Percentiles rank a stretch among this genome's conserved stretches.
Evolutionary conservation across 2,329 filamentous ascomycete genomes (phyloP).

Genomic region (Diaporthe destruens): DNA sequence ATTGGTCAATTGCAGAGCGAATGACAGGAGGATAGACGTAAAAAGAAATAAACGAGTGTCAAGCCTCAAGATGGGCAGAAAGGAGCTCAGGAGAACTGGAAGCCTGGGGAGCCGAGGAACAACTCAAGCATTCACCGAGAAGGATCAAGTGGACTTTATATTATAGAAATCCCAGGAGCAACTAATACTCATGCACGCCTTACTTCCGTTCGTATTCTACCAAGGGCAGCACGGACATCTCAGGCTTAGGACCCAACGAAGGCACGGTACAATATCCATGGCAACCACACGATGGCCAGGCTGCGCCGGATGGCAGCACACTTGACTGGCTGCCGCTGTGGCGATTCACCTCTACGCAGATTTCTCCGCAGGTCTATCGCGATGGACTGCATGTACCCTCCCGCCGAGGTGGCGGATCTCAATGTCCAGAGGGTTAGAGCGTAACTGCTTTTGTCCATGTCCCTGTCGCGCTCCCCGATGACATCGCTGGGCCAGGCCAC

Average conservation of each 20-base stretch:
- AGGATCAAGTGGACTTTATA: slow-evolving; percentile 34
- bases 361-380: slow-evolving; percentile 33
- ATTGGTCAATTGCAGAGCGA: not conserved
- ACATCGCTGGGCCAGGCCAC: slow-evolving; percentile 1
- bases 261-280: not conserved
- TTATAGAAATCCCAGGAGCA: not conserved
- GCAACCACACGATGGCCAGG: slow-evolving; percentile 7
- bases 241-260: not conserved
- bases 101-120: slow-evolving; percentile 19
- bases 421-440: slow-evolving; percentile 4
- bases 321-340: slow-evolving; percentile 21
- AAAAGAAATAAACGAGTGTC: slow-evolving; percentile 35
- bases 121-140: not conserved
- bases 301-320: slow-evolving; percentile 16
- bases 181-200: not conserved
- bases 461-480: slow-evolving; percentile 16
- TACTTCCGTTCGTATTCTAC: slow-evolving; percentile 34
- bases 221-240: slow-evolving; percentile 13
- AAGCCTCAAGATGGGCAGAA: slow-evolving; percentile 31
- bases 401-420: slow-evolving; percentile 27
- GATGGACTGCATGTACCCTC: slow-evolving; percentile 34
- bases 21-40: slow-evolving; percentile 9
- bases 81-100: slow-evolving; percentile 33
- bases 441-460: slow-evolving; percentile 16
- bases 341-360: slow-evolving; percentile 13